Evolutionary conservation across 352 stramenopile genomes (phyloP).

Genomic region (Globisporangium apiculatum): DNA sequence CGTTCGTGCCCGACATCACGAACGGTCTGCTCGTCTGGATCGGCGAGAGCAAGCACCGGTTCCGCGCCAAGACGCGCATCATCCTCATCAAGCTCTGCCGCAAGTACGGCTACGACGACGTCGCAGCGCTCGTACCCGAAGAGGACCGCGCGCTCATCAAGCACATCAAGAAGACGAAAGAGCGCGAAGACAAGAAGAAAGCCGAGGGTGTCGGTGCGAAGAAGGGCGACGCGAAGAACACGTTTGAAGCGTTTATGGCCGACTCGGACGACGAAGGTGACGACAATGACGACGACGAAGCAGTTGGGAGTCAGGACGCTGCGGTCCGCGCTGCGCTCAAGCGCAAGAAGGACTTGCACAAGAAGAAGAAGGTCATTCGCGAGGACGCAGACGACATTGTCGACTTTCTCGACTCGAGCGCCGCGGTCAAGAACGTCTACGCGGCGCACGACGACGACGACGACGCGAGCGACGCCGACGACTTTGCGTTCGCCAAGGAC

Average conservation of each 20-base stretch:
- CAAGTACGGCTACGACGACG: constrained; percentile 90
- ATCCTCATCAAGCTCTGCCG: constrained; percentile 95
- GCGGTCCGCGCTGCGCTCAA: constrained; percentile 74
- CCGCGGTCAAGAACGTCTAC: constrained; percentile 87
- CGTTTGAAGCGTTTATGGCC: constrained; percentile 81
- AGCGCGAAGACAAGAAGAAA: constrained; percentile 88
- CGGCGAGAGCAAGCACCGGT: constrained; percentile 93
- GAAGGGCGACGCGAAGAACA: constrained; percentile 23
- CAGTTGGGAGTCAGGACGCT: constrained; percentile 59
- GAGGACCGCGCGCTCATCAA: constrained; percentile 90
- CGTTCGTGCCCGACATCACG: constrained; percentile 89
- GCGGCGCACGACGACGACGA: constrained; percentile 39
- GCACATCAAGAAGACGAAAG: constrained; percentile 95
- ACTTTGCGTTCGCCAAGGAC: constrained; percentile 90
- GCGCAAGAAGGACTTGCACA: constrained; percentile 69
- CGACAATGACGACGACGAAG: constrained; percentile 59
- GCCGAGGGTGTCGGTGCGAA: constrained; percentile 50
- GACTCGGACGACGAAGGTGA: constrained; percentile 79
- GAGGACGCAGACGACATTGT: constrained; percentile 87
- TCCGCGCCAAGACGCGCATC: constrained; percentile 93
- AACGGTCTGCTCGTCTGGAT: constrained; percentile 91
- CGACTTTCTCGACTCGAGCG: constrained; percentile 90
- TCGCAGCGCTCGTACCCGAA: constrained; percentile 85
- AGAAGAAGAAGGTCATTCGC: constrained; percentile 72
- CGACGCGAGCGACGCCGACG: constrained; percentile 58